Conservation (phyloP, 202 grass and related monocot genomes). For the Sporobolus alterniflorus region DNA sequence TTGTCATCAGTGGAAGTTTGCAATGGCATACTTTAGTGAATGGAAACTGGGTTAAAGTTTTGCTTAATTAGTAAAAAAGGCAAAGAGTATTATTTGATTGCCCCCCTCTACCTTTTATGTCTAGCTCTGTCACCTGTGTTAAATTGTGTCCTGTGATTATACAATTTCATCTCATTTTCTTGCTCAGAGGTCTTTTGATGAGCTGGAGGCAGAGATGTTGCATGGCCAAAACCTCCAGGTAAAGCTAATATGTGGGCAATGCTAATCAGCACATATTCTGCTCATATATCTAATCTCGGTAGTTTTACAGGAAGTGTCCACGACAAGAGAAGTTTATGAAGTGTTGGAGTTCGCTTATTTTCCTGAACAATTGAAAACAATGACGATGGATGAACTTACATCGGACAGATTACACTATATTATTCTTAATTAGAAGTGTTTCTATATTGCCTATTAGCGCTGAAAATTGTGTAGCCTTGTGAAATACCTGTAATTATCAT, state of each 20-base stretch:
- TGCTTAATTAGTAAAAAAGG: too few relatives aligned
- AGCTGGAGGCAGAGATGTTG: constrained; percentile 90
- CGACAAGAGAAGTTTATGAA: constrained; percentile 89
- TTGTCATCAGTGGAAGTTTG: too few relatives aligned
- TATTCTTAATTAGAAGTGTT: constrained; percentile 2
- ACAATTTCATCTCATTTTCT: constrained; percentile 20
- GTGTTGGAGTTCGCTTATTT: constrained; percentile 45
- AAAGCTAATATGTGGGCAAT: constrained; percentile 15
- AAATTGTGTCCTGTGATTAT: not conserved
- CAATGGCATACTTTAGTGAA: too few relatives aligned
- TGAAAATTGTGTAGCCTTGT: not conserved
- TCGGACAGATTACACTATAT: not conserved
- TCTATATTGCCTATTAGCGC: not conserved
- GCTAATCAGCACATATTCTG: not conserved
- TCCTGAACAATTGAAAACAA: not conserved
- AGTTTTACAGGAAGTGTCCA: constrained; percentile 75
- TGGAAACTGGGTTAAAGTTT: too few relatives aligned
- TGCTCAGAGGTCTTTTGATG: constrained; percentile 78
- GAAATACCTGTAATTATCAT: not conserved
- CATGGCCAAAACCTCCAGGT: constrained; percentile 96
- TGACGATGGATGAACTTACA: not conserved
- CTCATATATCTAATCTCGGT: constrained; percentile 21
- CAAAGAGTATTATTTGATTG: too few relatives aligned
- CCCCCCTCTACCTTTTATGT: too few relatives aligned
- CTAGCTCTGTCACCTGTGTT: too few relatives aligned